These are phyloP conservation scores for Posidonia oceanica DNA, from an alignment of 116 monocot genomes.

Conservation along the genomic window DNA sequence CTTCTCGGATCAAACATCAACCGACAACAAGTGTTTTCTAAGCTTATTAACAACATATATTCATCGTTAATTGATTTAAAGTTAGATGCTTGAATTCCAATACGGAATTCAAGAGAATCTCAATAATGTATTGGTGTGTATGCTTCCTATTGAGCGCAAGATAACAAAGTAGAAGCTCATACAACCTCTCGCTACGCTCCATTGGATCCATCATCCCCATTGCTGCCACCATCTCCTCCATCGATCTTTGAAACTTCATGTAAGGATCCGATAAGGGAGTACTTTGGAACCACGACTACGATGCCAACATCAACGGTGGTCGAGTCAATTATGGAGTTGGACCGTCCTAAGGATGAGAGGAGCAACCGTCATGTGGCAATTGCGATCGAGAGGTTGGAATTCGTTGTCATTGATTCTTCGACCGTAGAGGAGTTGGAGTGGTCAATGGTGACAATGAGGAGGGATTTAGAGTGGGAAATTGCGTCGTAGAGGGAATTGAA, in stretches of 20 bases:
- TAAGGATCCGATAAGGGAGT: conserved; percentile 50
- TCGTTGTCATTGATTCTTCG: neutral
- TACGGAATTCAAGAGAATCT: too few species aligned
- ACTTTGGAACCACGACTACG: conserved; percentile 51
- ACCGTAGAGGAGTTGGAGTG: neutral
- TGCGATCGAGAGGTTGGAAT: conserved; percentile 29
- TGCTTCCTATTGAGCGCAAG: conserved; percentile 66
- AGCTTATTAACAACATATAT: too few species aligned
- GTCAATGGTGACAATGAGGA: neutral
- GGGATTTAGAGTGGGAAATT: neutral
- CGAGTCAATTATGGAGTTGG: conserved; percentile 63
- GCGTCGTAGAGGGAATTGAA: conserved; percentile 4
- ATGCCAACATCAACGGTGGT: conserved; percentile 11
- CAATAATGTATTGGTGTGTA: conserved; percentile 55
- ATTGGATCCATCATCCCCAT: conserved; percentile 17
- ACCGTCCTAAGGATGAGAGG: conserved; percentile 39
- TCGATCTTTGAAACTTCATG: conserved; percentile 59
- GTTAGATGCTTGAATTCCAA: too few species aligned
- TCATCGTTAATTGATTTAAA: too few species aligned
- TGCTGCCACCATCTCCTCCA: conserved; percentile 62
- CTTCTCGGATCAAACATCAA: too few species aligned
- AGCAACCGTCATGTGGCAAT: conserved; percentile 38
- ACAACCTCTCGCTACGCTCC: conserved; percentile 14
- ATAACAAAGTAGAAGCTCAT: conserved; percentile 76
- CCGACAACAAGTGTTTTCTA: too few species aligned